A percentile compares a stretch with the other conserved stretches of the same genome.
Conservation (phyloP, 2,329 filamentous ascomycete genomes). For the Ophiostoma sp. region DNA sequence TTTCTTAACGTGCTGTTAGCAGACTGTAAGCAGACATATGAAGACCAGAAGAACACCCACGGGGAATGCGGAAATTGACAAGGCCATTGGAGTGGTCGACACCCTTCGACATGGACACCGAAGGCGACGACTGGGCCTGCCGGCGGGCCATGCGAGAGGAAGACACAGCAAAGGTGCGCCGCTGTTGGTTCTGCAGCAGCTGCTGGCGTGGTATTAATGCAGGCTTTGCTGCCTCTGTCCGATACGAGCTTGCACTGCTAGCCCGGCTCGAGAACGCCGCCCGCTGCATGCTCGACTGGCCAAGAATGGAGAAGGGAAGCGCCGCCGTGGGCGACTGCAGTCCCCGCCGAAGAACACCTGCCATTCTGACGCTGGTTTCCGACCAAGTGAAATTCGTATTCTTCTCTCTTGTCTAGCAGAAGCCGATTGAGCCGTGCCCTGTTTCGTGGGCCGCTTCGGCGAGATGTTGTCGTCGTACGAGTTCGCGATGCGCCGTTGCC, state of each 20-base stretch:
- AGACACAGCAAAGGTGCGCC: slow-evolving; percentile 4
- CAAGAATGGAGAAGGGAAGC: slow-evolving; percentile 7
- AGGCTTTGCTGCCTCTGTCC: not conserved
- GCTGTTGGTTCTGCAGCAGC: slow-evolving; percentile 1
- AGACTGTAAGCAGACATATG: not conserved
- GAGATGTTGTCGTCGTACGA: slow-evolving; percentile 9
- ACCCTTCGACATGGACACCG: slow-evolving; percentile 19
- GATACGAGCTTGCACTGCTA: not conserved
- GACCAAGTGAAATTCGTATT: not conserved
- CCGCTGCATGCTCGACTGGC: no score
- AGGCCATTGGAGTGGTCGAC: slow-evolving; percentile 7
- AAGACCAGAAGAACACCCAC: slow-evolving; percentile 15
- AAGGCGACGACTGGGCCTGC: slow-evolving; percentile 21
- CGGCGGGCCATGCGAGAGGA: not conserved
- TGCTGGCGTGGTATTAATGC: slow-evolving; percentile 9
- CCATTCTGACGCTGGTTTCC: slow-evolving; percentile 9
- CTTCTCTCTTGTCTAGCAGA: not conserved
- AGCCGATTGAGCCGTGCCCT: not conserved
- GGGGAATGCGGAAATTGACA: slow-evolving; percentile 25
- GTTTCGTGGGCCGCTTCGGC: not conserved
- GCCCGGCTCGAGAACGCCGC: not conserved
- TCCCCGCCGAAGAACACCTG: slow-evolving; percentile 20
- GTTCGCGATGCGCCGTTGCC: slow-evolving; percentile 5
- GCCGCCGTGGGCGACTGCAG: slow-evolving; percentile 13
- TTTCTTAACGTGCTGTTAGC: slow-evolving; percentile 34